Evolutionary conservation across 495 filamentous ascomycete species (phyloP).

Genomic region (Usnea hakonensis): DNA sequence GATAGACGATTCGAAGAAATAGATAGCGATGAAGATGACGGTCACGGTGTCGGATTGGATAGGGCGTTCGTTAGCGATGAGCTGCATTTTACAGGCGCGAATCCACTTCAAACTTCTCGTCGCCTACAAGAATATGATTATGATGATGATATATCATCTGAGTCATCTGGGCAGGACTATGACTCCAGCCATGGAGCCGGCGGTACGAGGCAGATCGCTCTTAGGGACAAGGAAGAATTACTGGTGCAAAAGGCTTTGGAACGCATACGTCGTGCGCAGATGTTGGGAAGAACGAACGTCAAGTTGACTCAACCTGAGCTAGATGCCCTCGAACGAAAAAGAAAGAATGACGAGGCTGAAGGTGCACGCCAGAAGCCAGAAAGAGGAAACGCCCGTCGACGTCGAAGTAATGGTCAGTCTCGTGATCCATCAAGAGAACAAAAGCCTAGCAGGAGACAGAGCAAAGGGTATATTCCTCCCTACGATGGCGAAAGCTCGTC

Average conservation of each 20-base stretch:
- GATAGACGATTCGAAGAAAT: conserved; percentile 60
- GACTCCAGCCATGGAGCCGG: conserved; percentile 44
- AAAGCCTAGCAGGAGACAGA: conserved; percentile 26
- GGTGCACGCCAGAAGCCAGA: conserved; percentile 24
- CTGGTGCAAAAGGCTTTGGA: conserved; percentile 66
- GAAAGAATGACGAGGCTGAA: conserved; percentile 43
- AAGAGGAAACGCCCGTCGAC: conserved; percentile 13
- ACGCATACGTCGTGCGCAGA: conserved; percentile 66
- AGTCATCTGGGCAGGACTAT: conserved; percentile 46
- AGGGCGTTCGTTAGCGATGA: conserved; percentile 50
- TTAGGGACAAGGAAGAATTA: conserved; percentile 61
- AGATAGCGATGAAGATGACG: conserved; percentile 57
- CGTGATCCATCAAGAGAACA: conserved; percentile 23
- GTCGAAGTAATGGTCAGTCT: conserved; percentile 19
- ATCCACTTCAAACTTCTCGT: conserved; percentile 40
- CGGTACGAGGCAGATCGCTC: conserved; percentile 44
- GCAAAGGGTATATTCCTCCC: conserved; percentile 13
- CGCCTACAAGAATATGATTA: conserved; percentile 40
- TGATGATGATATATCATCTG: conserved; percentile 39
- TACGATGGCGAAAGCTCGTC: conserved; percentile 13
- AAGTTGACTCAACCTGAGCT: conserved; percentile 66
- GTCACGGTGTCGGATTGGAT: conserved; percentile 49
- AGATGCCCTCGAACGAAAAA: conserved; percentile 65
- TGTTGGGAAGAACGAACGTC: conserved; percentile 66
- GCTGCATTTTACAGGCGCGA: conserved; percentile 54